phyloP scores from a whole-genome alignment of 768 basidiomycete genomes.

The Mycena pura region DNA sequence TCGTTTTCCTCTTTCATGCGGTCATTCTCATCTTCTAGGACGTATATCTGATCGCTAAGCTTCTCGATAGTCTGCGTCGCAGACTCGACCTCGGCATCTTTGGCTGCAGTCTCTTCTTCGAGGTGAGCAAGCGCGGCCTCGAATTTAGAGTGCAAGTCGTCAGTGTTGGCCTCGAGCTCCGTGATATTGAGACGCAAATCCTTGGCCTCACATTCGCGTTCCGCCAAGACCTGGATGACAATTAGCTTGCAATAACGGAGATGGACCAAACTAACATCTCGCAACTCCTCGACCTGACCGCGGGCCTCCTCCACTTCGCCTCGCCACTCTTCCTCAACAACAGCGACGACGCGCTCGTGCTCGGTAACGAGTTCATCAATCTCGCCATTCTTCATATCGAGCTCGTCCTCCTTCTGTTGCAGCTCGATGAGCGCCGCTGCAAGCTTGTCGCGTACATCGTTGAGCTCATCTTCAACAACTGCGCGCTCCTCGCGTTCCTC shows the following conservation, averaged over 20 bases:
- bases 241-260: constrained; percentile 9
- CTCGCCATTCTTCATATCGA: constrained; percentile 79
- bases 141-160: constrained; percentile 76
- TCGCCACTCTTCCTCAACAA: constrained; percentile 85
- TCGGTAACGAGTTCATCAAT: constrained; percentile 80
- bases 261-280: constrained; percentile 57
- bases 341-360: constrained; percentile 73
- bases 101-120: constrained; percentile 78
- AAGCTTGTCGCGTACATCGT: constrained; percentile 74
- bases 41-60: constrained; percentile 80
- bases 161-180: constrained; percentile 75
- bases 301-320: constrained; percentile 86
- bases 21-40: constrained; percentile 88
- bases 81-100: constrained; percentile 77
- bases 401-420: constrained; percentile 86
- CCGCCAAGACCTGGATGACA: constrained; percentile 65
- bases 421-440: constrained; percentile 84
- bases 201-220: constrained; percentile 81
- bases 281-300: constrained; percentile 79
- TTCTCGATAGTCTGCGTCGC: constrained; percentile 81
- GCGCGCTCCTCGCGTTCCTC: constrained; percentile 80
- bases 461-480: constrained; percentile 80
- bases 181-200: constrained; percentile 75
- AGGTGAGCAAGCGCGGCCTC: constrained; percentile 78
- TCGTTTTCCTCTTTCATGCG: constrained; percentile 74